A percentile compares a stretch with the other conserved stretches of the same genome.
phyloP scores from a whole-genome alignment of 2,329 filamentous ascomycete species.

The Stagonosporopsis chrysanthemi region DNA sequence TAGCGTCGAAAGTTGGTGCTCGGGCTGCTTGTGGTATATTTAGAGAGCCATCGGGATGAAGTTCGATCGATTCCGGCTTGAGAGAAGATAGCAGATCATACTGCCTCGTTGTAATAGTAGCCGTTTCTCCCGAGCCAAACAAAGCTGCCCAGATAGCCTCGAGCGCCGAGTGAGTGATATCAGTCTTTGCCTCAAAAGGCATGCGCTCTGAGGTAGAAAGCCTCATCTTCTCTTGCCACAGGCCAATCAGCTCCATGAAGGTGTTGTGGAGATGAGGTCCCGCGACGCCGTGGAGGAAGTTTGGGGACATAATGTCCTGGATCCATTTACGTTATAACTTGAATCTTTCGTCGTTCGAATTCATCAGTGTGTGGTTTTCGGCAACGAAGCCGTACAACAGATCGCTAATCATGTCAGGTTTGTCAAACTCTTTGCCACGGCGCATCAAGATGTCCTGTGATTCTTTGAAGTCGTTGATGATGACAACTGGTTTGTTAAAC shows the following conservation, averaged over 20 bases:
- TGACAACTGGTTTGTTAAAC: constrained; percentile 53
- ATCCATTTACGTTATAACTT: constrained; percentile 47
- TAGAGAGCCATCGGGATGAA: constrained; percentile 2
- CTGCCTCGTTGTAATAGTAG: constrained; percentile 21
- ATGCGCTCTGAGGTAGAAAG: constrained; percentile 4
- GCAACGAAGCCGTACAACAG: constrained; percentile 48
- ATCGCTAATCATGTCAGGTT: constrained; percentile 41
- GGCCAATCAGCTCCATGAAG: constrained; percentile 39
- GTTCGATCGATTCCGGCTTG: not conserved
- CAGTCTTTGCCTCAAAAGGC: constrained; percentile 41
- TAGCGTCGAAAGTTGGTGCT: constrained; percentile 17
- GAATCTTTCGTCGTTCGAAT: constrained; percentile 38
- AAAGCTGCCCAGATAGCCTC: constrained; percentile 27
- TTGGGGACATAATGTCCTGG: constrained; percentile 50
- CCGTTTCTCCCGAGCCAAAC: constrained; percentile 17
- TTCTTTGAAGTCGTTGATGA: constrained; percentile 56
- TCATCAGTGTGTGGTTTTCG: constrained; percentile 45
- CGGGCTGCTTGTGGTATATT: constrained; percentile 6
- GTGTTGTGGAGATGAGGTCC: constrained; percentile 47
- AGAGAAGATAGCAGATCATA: constrained; percentile 6
- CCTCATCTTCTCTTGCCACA: constrained; percentile 47
- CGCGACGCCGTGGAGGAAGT: constrained; percentile 46
- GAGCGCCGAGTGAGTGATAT: constrained; percentile 35
- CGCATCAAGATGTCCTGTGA: constrained; percentile 52
- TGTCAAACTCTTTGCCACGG: constrained; percentile 57